Base-by-base conservation (phyloP, 2,329 filamentous ascomycete genomes). In the Fusarium buharicum region DNA sequence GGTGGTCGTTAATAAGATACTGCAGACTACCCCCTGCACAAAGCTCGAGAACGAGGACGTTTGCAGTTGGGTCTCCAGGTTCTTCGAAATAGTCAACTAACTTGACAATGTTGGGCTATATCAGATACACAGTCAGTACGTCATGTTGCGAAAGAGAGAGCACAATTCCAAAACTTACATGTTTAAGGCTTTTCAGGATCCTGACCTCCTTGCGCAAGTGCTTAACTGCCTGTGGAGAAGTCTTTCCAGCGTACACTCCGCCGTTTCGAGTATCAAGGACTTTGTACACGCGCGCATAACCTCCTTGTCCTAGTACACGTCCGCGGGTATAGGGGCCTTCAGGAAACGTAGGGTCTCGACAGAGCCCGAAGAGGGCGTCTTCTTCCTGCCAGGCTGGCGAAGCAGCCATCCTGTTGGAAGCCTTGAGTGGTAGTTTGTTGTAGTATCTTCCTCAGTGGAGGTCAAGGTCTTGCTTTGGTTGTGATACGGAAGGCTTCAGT, bases 41-140 rank as follows among this genome's bases (percentile, higher is more conserved):
- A 4, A 75, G 64, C 46, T 76, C 74, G 18, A 70, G 74, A 8
- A 76, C 53, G 4, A 76, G 67, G 13, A 75, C 40, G 7, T 66
- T 66, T 3, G 63, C 63, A 2, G 43, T 50, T 2, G 57, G 53
- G 1, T 44, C 41, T 6, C n/a, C 37, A 4, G 14, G 10, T 13
- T 73, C 62, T 44, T 74, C 66, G 45, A 69, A 62, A 46, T 66
- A 70, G 18, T 72, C 70, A 20, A 72, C 34, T 43, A 70, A 71
- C 46, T 69, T 67, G 31, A 76, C 50, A 13, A 76, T 67, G 20
- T 73, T 65, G 0, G 64, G 48, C 74, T 74, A 10, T 6, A 28
- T 43, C 14, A 30, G 9, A 22, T 13, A 18, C 3, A 33, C 9
- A 10, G 27, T 47, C 17, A 34, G 43, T 34, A 9, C 13, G 13